Conservation (phyloP, 345 rosid genomes). For the Eucalyptus viminalis region DNA sequence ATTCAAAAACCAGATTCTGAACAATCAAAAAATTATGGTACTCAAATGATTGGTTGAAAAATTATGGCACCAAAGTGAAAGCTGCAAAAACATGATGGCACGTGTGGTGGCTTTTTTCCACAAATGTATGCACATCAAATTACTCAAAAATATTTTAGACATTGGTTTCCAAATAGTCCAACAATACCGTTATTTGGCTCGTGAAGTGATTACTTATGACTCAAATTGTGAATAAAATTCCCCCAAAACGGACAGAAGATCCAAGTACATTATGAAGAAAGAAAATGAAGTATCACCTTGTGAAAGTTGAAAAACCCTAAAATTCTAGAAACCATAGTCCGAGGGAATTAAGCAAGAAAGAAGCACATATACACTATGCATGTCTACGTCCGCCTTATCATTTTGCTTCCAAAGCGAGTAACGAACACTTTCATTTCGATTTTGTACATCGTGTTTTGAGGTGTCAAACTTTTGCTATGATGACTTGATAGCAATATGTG, state of each 20-base stretch:
- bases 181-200: neutral
- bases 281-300: neutral
- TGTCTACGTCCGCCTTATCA: neutral
- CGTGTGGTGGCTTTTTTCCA: neutral
- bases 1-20: neutral
- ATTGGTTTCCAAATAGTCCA: neutral
- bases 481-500: neutral
- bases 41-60: neutral
- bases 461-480: neutral
- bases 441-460: neutral
- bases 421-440: neutral
- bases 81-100: neutral
- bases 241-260: neutral
- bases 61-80: neutral
- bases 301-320: neutral
- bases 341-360: neutral
- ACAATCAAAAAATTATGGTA: accelerated
- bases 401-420: neutral
- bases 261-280: neutral
- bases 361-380: neutral
- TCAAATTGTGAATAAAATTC: neutral
- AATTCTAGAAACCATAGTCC: neutral
- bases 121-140: neutral
- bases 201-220: neutral
- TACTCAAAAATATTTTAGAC: neutral